Evolutionary conservation across 352 stramenopile species (phyloP).

Genomic region (Albugo laibachii): DNA sequence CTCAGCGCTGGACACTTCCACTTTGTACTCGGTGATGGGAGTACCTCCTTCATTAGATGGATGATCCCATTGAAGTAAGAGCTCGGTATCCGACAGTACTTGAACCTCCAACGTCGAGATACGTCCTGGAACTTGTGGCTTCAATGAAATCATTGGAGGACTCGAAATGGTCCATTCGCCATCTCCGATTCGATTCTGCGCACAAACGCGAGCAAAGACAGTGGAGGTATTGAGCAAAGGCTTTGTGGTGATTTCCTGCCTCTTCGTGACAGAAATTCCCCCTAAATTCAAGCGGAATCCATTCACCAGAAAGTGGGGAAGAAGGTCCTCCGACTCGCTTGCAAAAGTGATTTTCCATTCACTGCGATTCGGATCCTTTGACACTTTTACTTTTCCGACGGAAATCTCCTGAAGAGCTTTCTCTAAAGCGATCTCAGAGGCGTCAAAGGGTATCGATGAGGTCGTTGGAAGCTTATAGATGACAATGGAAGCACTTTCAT

Average conservation of each 20-base stretch:
- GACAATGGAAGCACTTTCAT: slow-evolving; percentile 39
- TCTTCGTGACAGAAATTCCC: background rate
- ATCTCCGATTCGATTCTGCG: slow-evolving; percentile 33
- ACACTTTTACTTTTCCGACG: slow-evolving; percentile 81
- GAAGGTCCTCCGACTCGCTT: background rate
- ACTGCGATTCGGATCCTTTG: slow-evolving; percentile 70
- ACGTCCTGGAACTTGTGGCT: slow-evolving; percentile 20
- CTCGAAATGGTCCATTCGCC: slow-evolving; percentile 18
- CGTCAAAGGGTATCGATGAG: slow-evolving; percentile 76
- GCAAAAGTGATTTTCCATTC: slow-evolving; percentile 86
- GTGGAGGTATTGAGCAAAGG: slow-evolving; percentile 10
- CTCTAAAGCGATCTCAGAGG: slow-evolving; percentile 81
- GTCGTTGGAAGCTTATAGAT: slow-evolving; percentile 86
- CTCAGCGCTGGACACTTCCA: slow-evolving; percentile 41
- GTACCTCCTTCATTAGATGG: slow-evolving; percentile 41
- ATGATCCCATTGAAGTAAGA: slow-evolving; percentile 61
- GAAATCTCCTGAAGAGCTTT: slow-evolving; percentile 81
- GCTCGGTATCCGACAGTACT: slow-evolving; percentile 30
- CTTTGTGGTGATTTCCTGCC: too few relatives aligned
- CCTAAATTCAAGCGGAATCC: slow-evolving; percentile 7
- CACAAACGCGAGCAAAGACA: slow-evolving; percentile 36
- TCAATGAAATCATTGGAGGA: slow-evolving; percentile 25
- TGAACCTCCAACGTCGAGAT: slow-evolving; percentile 20
- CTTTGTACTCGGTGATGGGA: slow-evolving; percentile 49
- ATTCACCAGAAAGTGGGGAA: slow-evolving; percentile 17